phyloP scores from a whole-genome alignment of 2,329 filamentous ascomycete species.

The Lachnellula hyalina region DNA sequence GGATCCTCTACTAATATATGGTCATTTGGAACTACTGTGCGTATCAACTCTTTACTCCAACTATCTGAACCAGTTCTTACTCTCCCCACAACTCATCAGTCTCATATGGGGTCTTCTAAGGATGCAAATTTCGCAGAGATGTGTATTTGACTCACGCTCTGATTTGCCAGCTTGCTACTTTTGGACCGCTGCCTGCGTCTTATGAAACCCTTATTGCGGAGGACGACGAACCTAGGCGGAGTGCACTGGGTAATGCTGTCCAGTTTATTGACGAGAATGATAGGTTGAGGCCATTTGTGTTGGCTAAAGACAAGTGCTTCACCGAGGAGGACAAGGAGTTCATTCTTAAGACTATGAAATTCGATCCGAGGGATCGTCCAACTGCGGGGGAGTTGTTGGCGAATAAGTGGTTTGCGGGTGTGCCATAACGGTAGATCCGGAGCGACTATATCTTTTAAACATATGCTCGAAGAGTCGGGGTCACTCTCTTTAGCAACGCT shows the following conservation, averaged over 20 bases:
- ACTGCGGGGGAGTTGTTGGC: conserved; percentile 21
- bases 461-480: too few species aligned
- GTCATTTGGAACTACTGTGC: conserved; percentile 35
- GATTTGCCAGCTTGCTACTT: conserved; percentile 15
- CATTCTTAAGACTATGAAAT: conserved; percentile 22
- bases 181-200: conserved; percentile 15
- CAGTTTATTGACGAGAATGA: conserved; percentile 15
- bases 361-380: conserved; percentile 25
- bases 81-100: conserved; percentile 21
- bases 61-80: conserved; percentile 17
- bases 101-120: conserved; percentile 23
- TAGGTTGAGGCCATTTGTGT: conserved; percentile 13
- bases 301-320: conserved; percentile 14
- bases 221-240: conserved; percentile 14
- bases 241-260: conserved; percentile 11
- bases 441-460: too few species aligned
- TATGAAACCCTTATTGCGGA: conserved; percentile 14
- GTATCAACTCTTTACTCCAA: conserved; percentile 16
- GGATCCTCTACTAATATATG: conserved; percentile 36
- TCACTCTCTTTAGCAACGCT: too few species aligned
- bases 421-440: neutral
- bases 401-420: conserved; percentile 11
- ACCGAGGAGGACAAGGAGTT: conserved; percentile 16
- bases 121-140: conserved; percentile 15
- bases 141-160: conserved; percentile 13